Base-by-base conservation (phyloP, 371 early-diverging fungal species). In the Mucor plumbeus region DNA sequence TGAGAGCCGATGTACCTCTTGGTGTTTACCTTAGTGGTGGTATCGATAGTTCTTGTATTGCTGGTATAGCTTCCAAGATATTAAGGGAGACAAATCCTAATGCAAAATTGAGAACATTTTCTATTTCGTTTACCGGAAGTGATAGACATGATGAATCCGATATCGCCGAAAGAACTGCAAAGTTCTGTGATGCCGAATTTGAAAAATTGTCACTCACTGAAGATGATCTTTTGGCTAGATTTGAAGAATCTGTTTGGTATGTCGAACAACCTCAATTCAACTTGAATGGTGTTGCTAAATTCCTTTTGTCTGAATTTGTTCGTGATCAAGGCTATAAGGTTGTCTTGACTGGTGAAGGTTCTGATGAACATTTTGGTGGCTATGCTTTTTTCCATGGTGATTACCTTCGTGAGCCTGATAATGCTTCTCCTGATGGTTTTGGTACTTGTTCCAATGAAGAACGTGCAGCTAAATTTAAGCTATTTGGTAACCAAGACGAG, bases 261-360 rank as follows among this genome's bases (percentile, higher is more conserved):
- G 58, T 53, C n/a, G 72, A 72, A 19, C 58, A 56, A 26, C 72
- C 72, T 43, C 43, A 59, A 1, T 38, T 35, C 31, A 72, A 72
- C 35, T 21, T 72, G 31, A 53, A 53, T 31, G 21, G 13, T 31
- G 26, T 53, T 13, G 53, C 31, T 31, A 53, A 53, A 5, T 65
- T 65, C 50, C 36, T 72, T 15, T 41, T 72, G 38, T 72, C 72
- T 11, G 54, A 35, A 35, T 47, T 61, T 50, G 68, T 64, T 7
- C 69, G 69, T 59, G 72, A 72, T 26, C 44, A 61, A 38, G 88
- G 88, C 5, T 78, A 82, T 70, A 75, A 61, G 50, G 71, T 80
- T 0, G 80, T 89, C n/a, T 75, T 83, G 67, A 87, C 88, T 0
- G 90, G 90, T 33, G 88, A 89, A 67, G 88, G 86, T 0, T 84